Evolutionary conservation across 2,329 filamentous ascomycete genomes (phyloP).

Genomic region (Penicillium rolfsii): DNA sequence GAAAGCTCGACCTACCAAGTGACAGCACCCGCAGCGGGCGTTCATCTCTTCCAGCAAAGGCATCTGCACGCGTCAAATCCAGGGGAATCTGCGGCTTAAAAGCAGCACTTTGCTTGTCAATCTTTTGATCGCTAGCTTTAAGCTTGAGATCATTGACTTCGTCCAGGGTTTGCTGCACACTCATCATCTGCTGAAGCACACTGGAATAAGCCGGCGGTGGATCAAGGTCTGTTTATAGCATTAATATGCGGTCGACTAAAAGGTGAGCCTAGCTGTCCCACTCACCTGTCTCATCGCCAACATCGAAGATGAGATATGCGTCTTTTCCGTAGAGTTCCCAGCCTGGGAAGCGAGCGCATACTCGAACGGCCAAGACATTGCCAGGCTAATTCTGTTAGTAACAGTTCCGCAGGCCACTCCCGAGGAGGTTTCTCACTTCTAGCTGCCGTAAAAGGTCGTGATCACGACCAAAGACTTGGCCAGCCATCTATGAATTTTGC

Average conservation of each 20-base stretch:
- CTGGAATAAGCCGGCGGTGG: constrained; percentile 2
- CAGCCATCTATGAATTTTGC: background rate
- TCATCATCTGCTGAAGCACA: constrained; percentile 1
- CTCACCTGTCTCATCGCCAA: background rate
- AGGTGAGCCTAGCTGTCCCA: background rate
- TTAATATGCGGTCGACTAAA: background rate
- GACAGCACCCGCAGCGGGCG: constrained; percentile 10
- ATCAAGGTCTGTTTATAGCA: background rate
- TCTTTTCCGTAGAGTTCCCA: constrained; percentile 9
- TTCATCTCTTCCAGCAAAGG: background rate
- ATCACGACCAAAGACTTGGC: background rate
- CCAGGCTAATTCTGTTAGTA: background rate
- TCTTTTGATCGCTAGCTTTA: background rate
- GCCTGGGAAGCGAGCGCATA: constrained; percentile 3
- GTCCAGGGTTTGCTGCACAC: constrained; percentile 1
- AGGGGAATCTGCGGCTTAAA: constrained; percentile 3
- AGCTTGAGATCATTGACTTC: constrained; percentile 7
- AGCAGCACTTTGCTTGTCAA: background rate
- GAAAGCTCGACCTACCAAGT: background rate
- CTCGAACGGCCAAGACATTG: constrained; percentile 1
- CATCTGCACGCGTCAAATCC: constrained; percentile 2
- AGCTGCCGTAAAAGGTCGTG: background rate
- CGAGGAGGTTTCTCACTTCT: background rate
- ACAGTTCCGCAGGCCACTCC: background rate
- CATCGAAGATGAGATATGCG: constrained; percentile 5